Percentiles rank a stretch among this genome's conserved stretches.
phyloP scores from a whole-genome alignment of 164 flowering plant genomes.

The Vitis rupestris region DNA sequence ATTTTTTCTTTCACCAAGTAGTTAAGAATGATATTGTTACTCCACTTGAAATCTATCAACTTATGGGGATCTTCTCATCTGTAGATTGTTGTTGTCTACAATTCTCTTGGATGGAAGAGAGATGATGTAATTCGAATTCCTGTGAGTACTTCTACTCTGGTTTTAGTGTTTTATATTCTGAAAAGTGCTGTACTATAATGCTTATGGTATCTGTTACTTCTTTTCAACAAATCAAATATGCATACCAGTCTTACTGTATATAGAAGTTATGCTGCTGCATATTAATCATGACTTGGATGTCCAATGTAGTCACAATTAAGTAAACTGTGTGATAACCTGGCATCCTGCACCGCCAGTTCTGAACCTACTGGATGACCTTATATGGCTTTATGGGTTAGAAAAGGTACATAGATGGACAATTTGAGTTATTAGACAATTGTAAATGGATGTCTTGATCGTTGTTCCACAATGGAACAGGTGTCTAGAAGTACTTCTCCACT shows the following conservation, averaged over 20 bases:
- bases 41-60: not conserved
- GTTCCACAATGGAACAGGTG: too few species aligned
- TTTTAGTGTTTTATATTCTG: not conserved
- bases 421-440: too few species aligned
- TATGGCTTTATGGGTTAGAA: too few species aligned
- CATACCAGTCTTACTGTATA: not conserved
- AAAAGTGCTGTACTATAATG: not conserved
- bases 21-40: not conserved
- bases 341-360: not conserved
- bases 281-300: not conserved
- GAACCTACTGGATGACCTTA: too few species aligned
- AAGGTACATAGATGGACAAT: too few species aligned
- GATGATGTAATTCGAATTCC: conserved; percentile 77
- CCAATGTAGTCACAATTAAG: not conserved
- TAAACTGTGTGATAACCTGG: not conserved
- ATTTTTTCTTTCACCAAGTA: conserved; percentile 5
- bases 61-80: conserved; percentile 14
- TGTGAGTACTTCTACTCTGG: conserved; percentile 44
- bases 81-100: conserved; percentile 76
- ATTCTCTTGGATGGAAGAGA: conserved; percentile 93
- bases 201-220: not conserved
- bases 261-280: not conserved
- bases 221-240: not conserved
- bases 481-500: too few species aligned
- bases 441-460: too few species aligned